Evolutionary conservation across 352 stramenopile genomes (phyloP).

Genomic region (Phytophthora citricola): DNA sequence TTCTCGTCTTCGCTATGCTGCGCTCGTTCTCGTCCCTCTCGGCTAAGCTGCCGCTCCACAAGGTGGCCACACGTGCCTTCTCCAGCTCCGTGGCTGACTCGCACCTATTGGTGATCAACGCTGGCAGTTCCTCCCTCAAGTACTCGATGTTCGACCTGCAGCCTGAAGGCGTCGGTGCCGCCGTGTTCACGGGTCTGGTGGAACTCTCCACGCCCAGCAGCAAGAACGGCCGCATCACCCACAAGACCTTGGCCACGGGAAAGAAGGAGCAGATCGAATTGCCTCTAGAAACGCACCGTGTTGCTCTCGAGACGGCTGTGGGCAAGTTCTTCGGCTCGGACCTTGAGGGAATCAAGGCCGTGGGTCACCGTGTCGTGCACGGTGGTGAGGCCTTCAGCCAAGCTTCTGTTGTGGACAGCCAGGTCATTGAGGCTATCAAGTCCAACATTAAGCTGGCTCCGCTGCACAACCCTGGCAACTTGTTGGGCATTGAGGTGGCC

Average conservation of each 20-base stretch:
- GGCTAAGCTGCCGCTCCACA: constrained; percentile 18
- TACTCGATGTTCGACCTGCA: constrained; percentile 83
- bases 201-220: constrained; percentile 73
- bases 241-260: constrained; percentile 61
- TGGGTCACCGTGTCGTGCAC: constrained; percentile 91
- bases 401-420: constrained; percentile 59
- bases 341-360: constrained; percentile 63
- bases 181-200: constrained; percentile 78
- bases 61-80: constrained; percentile 33
- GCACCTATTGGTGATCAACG: constrained; percentile 77
- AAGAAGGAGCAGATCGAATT: constrained; percentile 62
- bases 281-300: constrained; percentile 60
- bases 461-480: constrained; percentile 89
- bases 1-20: constrained; percentile 16
- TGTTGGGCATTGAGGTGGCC: constrained; percentile 87
- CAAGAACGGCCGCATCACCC: constrained; percentile 70
- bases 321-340: constrained; percentile 64
- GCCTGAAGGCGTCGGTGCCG: constrained; percentile 44
- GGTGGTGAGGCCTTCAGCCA: constrained; percentile 80
- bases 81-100: constrained; percentile 31
- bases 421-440: constrained; percentile 63
- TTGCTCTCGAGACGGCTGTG: constrained; percentile 66
- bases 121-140: constrained; percentile 85
- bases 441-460: constrained; percentile 74
- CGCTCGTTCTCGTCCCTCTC: constrained; percentile 33